phyloP scores from a whole-genome alignment of 2,329 filamentous ascomycete species.

The Onygena corvina region DNA sequence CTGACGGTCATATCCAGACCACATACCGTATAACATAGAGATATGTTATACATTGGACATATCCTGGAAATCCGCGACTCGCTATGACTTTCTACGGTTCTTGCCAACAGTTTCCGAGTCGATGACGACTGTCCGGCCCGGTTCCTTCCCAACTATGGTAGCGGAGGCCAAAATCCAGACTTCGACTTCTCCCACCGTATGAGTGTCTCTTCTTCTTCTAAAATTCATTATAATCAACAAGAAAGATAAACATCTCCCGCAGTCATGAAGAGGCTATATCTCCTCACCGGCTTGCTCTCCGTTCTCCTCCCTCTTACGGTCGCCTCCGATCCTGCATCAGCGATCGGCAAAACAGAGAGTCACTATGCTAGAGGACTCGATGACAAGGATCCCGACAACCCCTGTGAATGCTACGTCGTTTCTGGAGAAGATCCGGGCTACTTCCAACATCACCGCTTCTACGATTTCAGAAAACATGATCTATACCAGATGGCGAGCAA shows the following conservation, averaged over 20 bases:
- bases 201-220: no score
- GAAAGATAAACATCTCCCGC: not conserved
- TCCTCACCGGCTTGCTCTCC: not conserved
- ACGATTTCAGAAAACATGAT: slow-evolving; percentile 34
- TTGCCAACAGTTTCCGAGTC: no score
- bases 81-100: not conserved
- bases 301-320: not conserved
- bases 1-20: no score
- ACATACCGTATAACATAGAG: not conserved
- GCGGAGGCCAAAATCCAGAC: not conserved
- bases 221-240: no score
- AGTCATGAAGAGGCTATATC: not conserved
- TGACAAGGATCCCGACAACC: slow-evolving; percentile 9
- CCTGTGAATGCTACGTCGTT: slow-evolving; percentile 40
- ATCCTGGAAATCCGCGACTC: no score
- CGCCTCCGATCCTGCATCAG: not conserved
- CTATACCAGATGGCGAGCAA: not conserved
- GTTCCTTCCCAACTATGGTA: slow-evolving; percentile 1
- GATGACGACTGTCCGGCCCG: not conserved
- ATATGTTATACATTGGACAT: not conserved
- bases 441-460: slow-evolving; percentile 42
- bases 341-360: not conserved
- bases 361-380: not conserved
- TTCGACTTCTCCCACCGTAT: no score
- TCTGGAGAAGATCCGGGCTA: slow-evolving; percentile 33